Evolutionary conservation across 257 asterid species (phyloP).

Genomic region (Solanum bulbocastanum): DNA sequence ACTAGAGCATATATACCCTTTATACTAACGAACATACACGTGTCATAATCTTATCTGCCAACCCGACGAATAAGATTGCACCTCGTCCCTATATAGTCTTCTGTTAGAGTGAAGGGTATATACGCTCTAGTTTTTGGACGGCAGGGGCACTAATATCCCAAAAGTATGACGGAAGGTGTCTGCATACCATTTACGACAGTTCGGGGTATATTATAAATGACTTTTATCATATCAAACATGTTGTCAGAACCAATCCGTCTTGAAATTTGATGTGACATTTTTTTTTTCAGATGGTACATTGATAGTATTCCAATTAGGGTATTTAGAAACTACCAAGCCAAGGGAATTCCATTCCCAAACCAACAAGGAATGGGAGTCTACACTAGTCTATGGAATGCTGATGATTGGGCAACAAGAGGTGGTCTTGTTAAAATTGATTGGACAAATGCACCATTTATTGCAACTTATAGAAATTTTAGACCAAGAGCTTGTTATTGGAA

Average conservation of each 20-base stretch:
- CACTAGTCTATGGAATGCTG: constrained; percentile 77
- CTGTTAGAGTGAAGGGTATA: too few species aligned
- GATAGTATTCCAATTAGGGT: constrained; percentile 66
- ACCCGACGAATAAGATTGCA: too few species aligned
- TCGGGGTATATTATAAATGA: background rate
- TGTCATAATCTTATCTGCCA: too few species aligned
- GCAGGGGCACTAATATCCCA: too few species aligned
- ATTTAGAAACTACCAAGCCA: constrained; percentile 32
- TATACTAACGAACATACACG: too few species aligned
- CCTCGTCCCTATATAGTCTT: too few species aligned
- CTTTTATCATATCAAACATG: background rate
- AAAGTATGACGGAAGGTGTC: too few species aligned
- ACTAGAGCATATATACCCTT: too few species aligned
- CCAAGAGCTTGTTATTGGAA: constrained; percentile 38
- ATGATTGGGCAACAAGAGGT: constrained; percentile 73
- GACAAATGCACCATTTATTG: constrained; percentile 48
- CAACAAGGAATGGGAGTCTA: constrained; percentile 55
- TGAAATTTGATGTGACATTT: background rate
- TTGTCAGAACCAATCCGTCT: background rate
- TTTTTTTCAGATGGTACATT: constrained; percentile 53
- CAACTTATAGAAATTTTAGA: constrained; percentile 34
- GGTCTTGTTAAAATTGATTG: constrained; percentile 63
- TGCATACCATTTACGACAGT: too few species aligned
- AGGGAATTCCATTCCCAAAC: constrained; percentile 49
- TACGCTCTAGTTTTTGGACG: too few species aligned